phyloP scores from a whole-genome alignment of 1,284 basidiomycete genomes.

The Peniophora sp. region DNA sequence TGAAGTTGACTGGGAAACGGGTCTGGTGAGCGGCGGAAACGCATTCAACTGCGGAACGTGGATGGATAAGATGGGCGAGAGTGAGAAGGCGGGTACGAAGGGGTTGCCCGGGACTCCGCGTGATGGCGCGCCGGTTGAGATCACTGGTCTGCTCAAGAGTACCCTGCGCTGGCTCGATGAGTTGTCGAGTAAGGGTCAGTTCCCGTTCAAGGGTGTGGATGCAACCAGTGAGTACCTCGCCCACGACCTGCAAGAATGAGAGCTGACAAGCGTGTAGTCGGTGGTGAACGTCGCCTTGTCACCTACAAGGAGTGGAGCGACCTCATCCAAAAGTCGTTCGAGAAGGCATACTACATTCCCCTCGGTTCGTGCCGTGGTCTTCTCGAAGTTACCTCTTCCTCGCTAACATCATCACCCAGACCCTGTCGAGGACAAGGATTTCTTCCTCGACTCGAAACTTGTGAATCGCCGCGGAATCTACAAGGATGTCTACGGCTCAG shows the following conservation, averaged over 20 bases:
- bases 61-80: conserved; percentile 99
- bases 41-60: conserved; percentile 82
- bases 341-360: conserved; percentile 87
- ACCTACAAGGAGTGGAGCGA: conserved; percentile 90
- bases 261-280: conserved; percentile 37
- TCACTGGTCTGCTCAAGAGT: conserved; percentile 89
- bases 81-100: conserved; percentile 85
- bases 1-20: conserved; percentile 90
- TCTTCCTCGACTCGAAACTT: conserved; percentile 63
- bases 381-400: background rate
- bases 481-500: conserved; percentile 95
- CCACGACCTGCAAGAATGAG: background rate
- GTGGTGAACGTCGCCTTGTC: conserved; percentile 64
- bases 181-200: conserved; percentile 60
- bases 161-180: conserved; percentile 83
- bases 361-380: conserved; percentile 36
- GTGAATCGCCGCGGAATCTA: conserved; percentile 94
- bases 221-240: conserved; percentile 56
- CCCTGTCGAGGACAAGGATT: conserved; percentile 63
- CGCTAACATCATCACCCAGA: conserved; percentile 28
- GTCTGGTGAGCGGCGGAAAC: conserved; percentile 87
- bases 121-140: conserved; percentile 94
- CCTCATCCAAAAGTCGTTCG: conserved; percentile 82
- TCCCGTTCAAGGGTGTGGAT: conserved; percentile 88
- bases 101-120: conserved; percentile 91